These are phyloP conservation scores for Serpula lacrymans DNA, from an alignment of 768 basidiomycete species.

Conservation along the genomic window DNA sequence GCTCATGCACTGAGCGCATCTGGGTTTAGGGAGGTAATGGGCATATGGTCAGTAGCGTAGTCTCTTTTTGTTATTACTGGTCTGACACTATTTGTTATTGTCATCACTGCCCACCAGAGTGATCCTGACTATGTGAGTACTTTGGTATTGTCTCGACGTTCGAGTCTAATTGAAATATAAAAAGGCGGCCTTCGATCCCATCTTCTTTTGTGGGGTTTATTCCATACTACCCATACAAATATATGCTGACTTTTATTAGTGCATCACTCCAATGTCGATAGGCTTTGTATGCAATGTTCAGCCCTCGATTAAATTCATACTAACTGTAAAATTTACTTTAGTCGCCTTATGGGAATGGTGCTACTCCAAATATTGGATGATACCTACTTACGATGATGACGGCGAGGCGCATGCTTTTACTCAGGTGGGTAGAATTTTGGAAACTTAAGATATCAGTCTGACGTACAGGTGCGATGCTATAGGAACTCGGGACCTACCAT, in stretches of 20 bases:
- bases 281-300: constrained; percentile 12
- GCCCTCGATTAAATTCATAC: not conserved
- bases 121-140: constrained; percentile 20
- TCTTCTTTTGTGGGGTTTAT: constrained; percentile 24
- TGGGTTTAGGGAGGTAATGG: constrained; percentile 22
- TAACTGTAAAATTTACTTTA: constrained; percentile 6
- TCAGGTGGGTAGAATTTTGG: constrained; percentile 10
- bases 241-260: constrained; percentile 13
- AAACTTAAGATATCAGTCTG: not conserved
- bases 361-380: constrained; percentile 27
- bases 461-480: not conserved
- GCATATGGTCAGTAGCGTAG: constrained; percentile 19
- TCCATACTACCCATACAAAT: no score
- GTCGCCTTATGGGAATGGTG: constrained; percentile 29
- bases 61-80: not conserved
- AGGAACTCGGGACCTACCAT: constrained; percentile 20
- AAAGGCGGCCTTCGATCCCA: constrained; percentile 21
- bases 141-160: no score
- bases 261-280: constrained; percentile 22
- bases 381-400: constrained; percentile 14
- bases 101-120: constrained; percentile 11
- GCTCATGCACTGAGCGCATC: no score
- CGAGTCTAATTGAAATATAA: not conserved
- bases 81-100: constrained; percentile 3
- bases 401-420: constrained; percentile 16